These are phyloP conservation scores for Penicillium tannophilum DNA, from an alignment of 495 filamentous ascomycete species.

Conservation along the genomic window DNA sequence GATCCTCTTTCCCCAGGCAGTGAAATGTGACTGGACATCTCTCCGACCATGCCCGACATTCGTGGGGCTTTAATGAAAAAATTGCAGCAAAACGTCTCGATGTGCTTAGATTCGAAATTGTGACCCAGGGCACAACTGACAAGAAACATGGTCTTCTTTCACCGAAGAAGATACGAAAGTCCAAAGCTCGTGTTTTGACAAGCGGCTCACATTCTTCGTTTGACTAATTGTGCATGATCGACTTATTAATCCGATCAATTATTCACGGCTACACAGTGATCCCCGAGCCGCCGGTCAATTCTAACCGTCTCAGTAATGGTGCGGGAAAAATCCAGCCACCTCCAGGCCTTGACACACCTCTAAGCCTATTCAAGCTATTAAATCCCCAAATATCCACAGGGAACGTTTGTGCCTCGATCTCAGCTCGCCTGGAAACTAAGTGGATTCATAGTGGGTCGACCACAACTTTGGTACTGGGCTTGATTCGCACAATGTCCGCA, in stretches of 20 bases:
- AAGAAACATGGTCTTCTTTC: conserved; percentile 9
- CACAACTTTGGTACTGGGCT: conserved; percentile 3
- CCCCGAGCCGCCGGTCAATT: not conserved
- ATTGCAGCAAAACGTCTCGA: not conserved
- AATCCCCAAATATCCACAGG: conserved; percentile 5
- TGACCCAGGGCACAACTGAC: conserved; percentile 7
- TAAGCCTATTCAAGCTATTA: not conserved
- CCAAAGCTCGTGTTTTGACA: not conserved
- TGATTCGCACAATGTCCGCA: conserved; percentile 20
- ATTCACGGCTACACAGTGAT: not conserved
- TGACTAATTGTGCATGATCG: not conserved
- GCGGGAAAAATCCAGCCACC: conserved; percentile 20
- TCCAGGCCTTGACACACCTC: conserved; percentile 9
- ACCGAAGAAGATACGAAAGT: conserved; percentile 2
- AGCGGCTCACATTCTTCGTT: not conserved
- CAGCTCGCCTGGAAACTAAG: conserved; percentile 20
- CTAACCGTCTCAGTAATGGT: not conserved
- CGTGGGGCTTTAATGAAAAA: conserved; percentile 18
- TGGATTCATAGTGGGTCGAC: conserved; percentile 23
- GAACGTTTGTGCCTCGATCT: conserved; percentile 21
- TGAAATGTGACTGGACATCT: conserved; percentile 14
- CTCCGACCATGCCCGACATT: conserved; percentile 21
- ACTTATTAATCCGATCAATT: not conserved
- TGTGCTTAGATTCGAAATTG: not conserved
- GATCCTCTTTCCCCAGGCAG: conserved; percentile 13